A percentile compares a stretch with the other conserved stretches of the same genome.
These are phyloP conservation scores for Fusarium sarcochroum DNA, from an alignment of 2,329 filamentous ascomycete genomes.

Conservation along the genomic window DNA sequence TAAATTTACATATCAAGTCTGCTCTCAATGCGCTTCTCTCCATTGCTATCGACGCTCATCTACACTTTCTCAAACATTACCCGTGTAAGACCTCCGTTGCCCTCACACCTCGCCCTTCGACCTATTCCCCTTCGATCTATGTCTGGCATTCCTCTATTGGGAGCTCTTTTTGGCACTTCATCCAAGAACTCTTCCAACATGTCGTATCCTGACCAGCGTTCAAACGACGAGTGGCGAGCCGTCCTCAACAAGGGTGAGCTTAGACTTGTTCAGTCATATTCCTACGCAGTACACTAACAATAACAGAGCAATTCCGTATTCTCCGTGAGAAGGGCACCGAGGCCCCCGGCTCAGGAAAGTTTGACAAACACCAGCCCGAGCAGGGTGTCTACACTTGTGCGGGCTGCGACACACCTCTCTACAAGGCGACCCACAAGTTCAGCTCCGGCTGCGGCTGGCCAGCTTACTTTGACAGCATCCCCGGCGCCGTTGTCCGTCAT, in stretches of 20 bases:
- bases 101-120: constrained; percentile 44
- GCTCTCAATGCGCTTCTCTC: constrained; percentile 64
- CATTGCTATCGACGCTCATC: constrained; percentile 62
- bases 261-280: neutral
- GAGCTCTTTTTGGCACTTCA: constrained; percentile 80
- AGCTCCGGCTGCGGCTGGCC: constrained; percentile 97
- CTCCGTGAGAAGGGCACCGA: constrained; percentile 95
- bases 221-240: constrained; percentile 88
- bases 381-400: constrained; percentile 89
- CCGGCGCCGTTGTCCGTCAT: constrained; percentile 88
- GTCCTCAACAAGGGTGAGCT: constrained; percentile 74
- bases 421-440: constrained; percentile 96
- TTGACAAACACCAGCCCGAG: constrained; percentile 85
- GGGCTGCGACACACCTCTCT: constrained; percentile 88
- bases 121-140: constrained; percentile 67
- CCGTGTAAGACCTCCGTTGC: constrained; percentile 52
- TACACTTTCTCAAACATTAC: constrained; percentile 63
- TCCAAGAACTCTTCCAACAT: constrained; percentile 68
- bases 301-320: constrained; percentile 93
- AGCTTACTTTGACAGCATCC: constrained; percentile 95
- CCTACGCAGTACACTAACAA: constrained; percentile 15
- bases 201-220: constrained; percentile 85
- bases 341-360: constrained; percentile 81
- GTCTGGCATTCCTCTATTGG: constrained; percentile 83
- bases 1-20: constrained; percentile 23